Evolutionary conservation across 345 rosid genomes (phyloP).

Genomic region (Populus simonii): DNA sequence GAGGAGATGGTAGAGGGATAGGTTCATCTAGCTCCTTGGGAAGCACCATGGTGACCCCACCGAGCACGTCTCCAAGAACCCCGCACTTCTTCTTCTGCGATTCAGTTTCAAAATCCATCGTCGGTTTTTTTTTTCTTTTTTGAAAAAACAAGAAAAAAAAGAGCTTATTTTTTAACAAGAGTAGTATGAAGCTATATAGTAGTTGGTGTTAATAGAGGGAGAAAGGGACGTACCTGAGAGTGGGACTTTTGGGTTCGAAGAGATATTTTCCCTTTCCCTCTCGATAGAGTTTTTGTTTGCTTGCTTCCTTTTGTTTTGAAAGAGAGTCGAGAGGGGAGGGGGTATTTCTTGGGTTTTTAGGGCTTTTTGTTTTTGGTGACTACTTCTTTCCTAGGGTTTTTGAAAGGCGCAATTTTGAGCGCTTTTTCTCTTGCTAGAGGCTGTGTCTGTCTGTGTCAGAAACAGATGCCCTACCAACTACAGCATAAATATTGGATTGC

Average conservation of each 20-base stretch:
- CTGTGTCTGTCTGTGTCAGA: background rate
- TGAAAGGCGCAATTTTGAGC: conserved; percentile 11
- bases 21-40: conserved; percentile 53
- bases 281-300: background rate
- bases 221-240: conserved; percentile 30
- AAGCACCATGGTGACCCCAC: conserved; percentile 41
- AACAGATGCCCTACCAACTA: background rate
- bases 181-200: no score
- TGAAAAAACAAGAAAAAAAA: background rate
- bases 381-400: background rate
- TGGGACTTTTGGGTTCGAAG: conserved; percentile 19
- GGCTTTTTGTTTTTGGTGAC: background rate
- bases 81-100: conserved; percentile 46
- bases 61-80: conserved; percentile 47
- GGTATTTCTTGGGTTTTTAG: background rate
- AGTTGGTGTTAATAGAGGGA: no score
- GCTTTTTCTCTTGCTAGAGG: background rate
- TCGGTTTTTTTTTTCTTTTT: background rate
- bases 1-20: conserved; percentile 15
- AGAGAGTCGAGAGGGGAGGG: background rate
- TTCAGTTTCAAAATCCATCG: conserved; percentile 45
- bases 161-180: no score
- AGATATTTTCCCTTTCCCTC: background rate
- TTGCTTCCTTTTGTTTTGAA: background rate
- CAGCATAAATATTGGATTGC: no score